Evolutionary conservation across 2,329 filamentous ascomycete genomes (phyloP).

Genomic region (Aspergillus pseudoterreus): DNA sequence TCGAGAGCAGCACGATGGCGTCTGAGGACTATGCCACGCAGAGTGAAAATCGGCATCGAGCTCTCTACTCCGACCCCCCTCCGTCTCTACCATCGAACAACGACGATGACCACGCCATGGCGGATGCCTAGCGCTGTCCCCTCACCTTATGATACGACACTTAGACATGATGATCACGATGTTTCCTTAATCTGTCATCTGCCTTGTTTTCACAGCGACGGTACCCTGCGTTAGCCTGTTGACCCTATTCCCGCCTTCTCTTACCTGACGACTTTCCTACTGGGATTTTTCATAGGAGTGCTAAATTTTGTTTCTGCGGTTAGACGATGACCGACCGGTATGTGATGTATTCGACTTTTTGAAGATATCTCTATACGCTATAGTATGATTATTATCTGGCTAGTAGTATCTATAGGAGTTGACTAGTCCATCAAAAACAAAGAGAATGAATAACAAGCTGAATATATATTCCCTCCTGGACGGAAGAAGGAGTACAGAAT

Average conservation of each 20-base stretch:
- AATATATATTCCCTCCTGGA: too few species aligned
- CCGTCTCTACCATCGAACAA: slow-evolving; percentile 21
- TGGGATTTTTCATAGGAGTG: too few species aligned
- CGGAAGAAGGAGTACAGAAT: too few species aligned
- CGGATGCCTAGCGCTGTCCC: slow-evolving; percentile 24
- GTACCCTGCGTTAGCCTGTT: neutral
- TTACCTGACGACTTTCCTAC: too few species aligned
- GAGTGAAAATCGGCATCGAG: slow-evolving; percentile 20
- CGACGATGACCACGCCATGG: slow-evolving; percentile 33
- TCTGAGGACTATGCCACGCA: slow-evolving; percentile 22
- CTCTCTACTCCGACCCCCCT: slow-evolving; percentile 31
- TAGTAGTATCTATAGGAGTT: neutral
- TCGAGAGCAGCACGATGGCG: slow-evolving; percentile 32
- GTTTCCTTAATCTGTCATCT: slow-evolving; percentile 1
- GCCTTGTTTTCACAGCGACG: neutral
- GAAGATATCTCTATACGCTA: neutral
- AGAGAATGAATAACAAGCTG: too few species aligned
- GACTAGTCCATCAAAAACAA: neutral
- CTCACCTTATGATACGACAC: neutral
- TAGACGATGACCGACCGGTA: neutral
- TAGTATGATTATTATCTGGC: neutral
- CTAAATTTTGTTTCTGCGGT: neutral
- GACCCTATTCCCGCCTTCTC: neutral
- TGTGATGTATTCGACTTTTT: neutral
- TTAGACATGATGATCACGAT: slow-evolving; percentile 12